Evolutionary conservation across 495 filamentous ascomycete genomes (phyloP).

Genomic region (Paragyromitra xinjiangensis): DNA sequence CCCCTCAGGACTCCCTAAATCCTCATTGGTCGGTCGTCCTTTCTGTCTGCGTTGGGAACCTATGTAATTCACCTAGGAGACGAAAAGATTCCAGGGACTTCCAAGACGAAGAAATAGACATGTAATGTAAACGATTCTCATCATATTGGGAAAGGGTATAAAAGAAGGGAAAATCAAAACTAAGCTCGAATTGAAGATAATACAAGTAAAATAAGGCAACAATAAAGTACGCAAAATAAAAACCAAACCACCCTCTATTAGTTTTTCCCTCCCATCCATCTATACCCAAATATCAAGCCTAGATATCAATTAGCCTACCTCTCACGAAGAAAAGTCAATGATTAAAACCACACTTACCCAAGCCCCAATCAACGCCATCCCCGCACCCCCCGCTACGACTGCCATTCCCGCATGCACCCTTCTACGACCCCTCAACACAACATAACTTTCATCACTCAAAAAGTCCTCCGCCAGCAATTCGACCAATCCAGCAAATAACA

Average conservation of each 20-base stretch:
- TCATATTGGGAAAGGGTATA: too few relatives aligned
- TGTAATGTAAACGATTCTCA: too few relatives aligned
- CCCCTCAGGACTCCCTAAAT: not conserved
- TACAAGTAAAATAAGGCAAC: not conserved
- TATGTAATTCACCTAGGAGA: too few relatives aligned
- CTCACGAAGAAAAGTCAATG: conserved; percentile 61
- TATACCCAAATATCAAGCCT: conserved; percentile 35
- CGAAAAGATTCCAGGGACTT: too few relatives aligned
- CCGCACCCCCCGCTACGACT: conserved; percentile 75
- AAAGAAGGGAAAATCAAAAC: not conserved
- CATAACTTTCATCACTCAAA: conserved; percentile 85
- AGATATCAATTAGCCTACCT: conserved; percentile 5
- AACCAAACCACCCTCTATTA: conserved; percentile 24
- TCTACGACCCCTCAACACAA: conserved; percentile 71
- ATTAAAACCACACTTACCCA: conserved; percentile 66
- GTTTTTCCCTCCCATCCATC: not conserved
- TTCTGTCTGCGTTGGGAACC: too few relatives aligned
- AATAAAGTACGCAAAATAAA: not conserved
- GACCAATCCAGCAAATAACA: conserved; percentile 91
- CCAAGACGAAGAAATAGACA: too few relatives aligned
- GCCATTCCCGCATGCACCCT: conserved; percentile 80
- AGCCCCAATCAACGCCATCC: conserved; percentile 91
- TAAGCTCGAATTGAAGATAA: conserved; percentile 6
- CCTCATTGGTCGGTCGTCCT: too few relatives aligned
- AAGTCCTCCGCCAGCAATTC: conserved; percentile 95